Base-by-base conservation (phyloP, 805 yeast species). In the Metschnikowia lunata region DNA sequence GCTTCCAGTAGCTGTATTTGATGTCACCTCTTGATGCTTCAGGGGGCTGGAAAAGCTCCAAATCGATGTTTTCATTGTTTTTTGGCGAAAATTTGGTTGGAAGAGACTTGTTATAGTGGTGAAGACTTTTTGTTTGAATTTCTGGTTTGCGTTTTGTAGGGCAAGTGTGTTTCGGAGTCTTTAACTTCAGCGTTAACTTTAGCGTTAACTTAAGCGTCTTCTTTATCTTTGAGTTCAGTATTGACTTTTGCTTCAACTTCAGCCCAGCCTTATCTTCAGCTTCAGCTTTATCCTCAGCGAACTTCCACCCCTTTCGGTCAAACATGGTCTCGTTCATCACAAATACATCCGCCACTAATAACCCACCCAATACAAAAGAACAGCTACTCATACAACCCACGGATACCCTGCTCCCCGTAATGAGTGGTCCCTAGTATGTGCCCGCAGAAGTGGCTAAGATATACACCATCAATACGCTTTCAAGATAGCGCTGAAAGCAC, bases 311-410 rank as follows among this genome's bases (percentile, higher is more conserved):
- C n/a, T 67, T 52, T 56, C 88, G 69, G 55, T 69, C 69, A 48
- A 76, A 79, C 40, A 68, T 71, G 11, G 95, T 84, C 57, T 87
- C 95, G 58, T 84, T 90, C 56, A 85, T 77, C 14, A 75, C 74
- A 49, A 83, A 76, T 26, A 82, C 51, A 42, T 83, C 60, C 11
- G 83, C 72, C 1, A 77, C 46, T 45, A 84, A 61, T 27, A 80
- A 64, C 2, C 65, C 80, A 23, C 66, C 68, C 39, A 73, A 71
- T 37, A 80, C 72, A 39, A 65, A 56, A 34, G 81, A n/a, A n/a
- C 89, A 9, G 83, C 80, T 45, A 82, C 73, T 63, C 86, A 84
- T 30, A 89, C 88, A 7, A 85, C 87, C 95, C 95, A 87, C 55
- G 85, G 71, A 67, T 85, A 87, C n/a, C 79, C 74, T 26, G 76